A percentile compares a stretch with the other conserved stretches of the same genome.
Evolutionary conservation across 257 asterid species (phyloP).

Genomic region (Solanum medicagineum): DNA sequence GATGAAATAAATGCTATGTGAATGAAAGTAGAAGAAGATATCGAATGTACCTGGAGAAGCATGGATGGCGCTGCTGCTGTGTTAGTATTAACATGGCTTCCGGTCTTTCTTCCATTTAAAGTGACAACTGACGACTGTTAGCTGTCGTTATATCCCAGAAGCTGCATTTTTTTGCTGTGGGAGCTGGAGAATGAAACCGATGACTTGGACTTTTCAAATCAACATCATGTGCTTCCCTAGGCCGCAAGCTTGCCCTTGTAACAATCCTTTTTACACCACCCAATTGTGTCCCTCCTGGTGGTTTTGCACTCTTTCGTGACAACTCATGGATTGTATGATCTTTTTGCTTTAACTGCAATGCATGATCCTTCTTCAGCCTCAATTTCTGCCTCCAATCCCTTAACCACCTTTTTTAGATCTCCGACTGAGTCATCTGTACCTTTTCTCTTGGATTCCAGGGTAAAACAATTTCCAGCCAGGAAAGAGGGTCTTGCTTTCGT

Average conservation of each 20-base stretch:
- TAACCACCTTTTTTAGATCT: conserved; percentile 27
- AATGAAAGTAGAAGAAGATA: neutral
- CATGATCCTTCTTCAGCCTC: conserved; percentile 44
- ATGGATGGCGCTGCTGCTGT: conserved; percentile 34
- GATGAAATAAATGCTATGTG: neutral
- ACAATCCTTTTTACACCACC: conserved; percentile 20
- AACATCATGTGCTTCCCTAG: conserved; percentile 17
- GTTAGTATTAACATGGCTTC: conserved; percentile 33
- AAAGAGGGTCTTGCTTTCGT: conserved; percentile 28
- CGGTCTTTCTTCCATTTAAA: conserved; percentile 46
- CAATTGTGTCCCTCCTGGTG: conserved; percentile 14
- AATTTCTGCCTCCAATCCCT: conserved; percentile 37
- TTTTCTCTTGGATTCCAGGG: conserved; percentile 42
- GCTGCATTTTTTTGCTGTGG: conserved; percentile 46
- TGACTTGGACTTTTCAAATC: conserved; percentile 28
- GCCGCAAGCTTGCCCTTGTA: conserved; percentile 19
- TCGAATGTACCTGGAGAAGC: conserved; percentile 47
- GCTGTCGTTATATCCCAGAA: conserved; percentile 54
- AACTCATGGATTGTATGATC: conserved; percentile 31
- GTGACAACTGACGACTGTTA: conserved; percentile 40
- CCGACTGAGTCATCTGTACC: conserved; percentile 13
- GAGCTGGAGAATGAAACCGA: conserved; percentile 42
- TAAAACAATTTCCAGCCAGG: conserved; percentile 31
- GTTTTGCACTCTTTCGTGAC: conserved; percentile 25
- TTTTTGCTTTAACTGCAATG: conserved; percentile 30